Base-by-base conservation (phyloP, 2,329 filamentous ascomycete species). In the Fusarium buharicum region DNA sequence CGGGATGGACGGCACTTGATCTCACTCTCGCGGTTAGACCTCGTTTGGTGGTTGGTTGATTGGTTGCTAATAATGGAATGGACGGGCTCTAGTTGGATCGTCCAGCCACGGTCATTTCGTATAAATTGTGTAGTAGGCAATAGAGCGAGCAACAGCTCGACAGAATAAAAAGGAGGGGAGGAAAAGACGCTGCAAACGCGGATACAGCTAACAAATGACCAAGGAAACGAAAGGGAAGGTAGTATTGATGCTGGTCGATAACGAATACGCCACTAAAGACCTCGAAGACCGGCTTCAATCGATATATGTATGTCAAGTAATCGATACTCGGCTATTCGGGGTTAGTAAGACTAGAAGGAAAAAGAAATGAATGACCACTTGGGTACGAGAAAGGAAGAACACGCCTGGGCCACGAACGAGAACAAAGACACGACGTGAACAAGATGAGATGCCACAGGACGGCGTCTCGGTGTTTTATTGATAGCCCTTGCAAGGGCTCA, bases 241-340 rank as follows among this genome's bases (percentile, higher is more conserved):
- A 39, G 51, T 45, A 48, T 44, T 54, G 45, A 62, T 66, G 55
- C 49, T 51, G 40, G 41, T 60, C 47, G 53, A 66, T 61, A 58
- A 49, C 45, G 38, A 60, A 66, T 39, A 37, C 48, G 64, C 61
- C 56, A 49, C 53, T 49, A 50, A 28, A 50, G 51, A 47, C 60
- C 54, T 47, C 46, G 66, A 68, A 68, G 62, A 68, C 66, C 66
- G 33, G 66, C 66, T 68, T 66, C 62, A 60, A 54, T 59, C 43
- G 28, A 45, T 40, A 27, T 34, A 14, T 31, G 13, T 33, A 48
- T 59, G 24, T 30, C 37, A 43, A 40, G 49, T 44, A 59, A 56
- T 44, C 55, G 27, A 41, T 46, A 43, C 50, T 52, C 28, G 56
- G 46, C 41, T 62, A 45, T 36, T 50, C 41, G 39, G 40, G 30